Percentiles rank a stretch among this genome's conserved stretches.
phyloP scores from a whole-genome alignment of 2,329 filamentous ascomycete species.

The Calonectria honghensis region DNA sequence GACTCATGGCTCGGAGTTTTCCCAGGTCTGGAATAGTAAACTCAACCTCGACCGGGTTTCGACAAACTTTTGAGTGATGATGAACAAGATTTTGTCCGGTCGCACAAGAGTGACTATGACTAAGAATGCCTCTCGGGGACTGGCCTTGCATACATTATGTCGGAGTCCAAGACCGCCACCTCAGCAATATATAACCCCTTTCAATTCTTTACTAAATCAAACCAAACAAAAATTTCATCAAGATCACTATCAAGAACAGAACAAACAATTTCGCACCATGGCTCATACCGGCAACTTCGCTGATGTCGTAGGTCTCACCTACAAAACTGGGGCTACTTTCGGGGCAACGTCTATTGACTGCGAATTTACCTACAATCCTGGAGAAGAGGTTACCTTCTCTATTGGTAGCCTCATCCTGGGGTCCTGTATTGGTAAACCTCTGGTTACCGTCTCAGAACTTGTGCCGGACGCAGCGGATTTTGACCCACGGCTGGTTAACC shows the following conservation, averaged over 20 bases:
- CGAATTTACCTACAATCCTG: constrained; percentile 5
- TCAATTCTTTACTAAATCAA: neutral
- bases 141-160: neutral
- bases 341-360: neutral
- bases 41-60: neutral
- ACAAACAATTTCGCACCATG: neutral
- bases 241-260: neutral
- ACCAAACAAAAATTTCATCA: neutral
- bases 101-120: neutral
- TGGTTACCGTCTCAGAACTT: neutral
- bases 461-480: neutral
- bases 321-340: neutral
- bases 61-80: neutral
- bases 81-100: neutral
- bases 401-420: neutral
- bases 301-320: neutral
- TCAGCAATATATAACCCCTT: neutral
- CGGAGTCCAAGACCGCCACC: neutral
- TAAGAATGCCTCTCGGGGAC: too few species aligned
- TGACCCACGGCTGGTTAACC: constrained; percentile 1
- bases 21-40: neutral
- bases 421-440: neutral
- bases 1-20: neutral
- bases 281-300: neutral
- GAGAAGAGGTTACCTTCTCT: neutral